Evolutionary conservation across 2,329 filamentous ascomycete species (phyloP), one percentile per base, ranked within the genome.

Genomic region (Alternaria metachromatica): DNA sequence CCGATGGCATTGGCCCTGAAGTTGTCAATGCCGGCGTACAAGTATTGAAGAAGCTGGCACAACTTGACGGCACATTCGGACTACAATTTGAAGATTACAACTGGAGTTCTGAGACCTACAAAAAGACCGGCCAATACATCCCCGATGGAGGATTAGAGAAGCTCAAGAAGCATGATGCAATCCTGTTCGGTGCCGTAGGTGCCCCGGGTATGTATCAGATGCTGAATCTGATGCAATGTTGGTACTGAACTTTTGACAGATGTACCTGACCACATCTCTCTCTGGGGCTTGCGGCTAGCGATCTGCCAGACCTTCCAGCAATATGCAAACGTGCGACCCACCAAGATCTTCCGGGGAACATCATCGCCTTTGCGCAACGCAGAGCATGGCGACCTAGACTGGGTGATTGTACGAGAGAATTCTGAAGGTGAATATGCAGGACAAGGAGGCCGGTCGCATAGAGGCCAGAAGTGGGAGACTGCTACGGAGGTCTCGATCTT

Each of bases 1-100:
- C 88, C 8, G 90, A 92, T 72, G 90, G 90, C 58, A 92, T 92
- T 64, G 90, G 90, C 2, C 85, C 85, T 1, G 90, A 92, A 76
- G 89, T 92, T 11, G 87, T 90, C 76, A 81, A 84, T 30, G 88
- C 88, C 2, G 89, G 88, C 3, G 86, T 91, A 9, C 81, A 85
- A 45, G 90, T 90, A 0, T 78, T 92, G 55, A 83, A 88, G 65
- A 83, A 84, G 13, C 76, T 90, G 1, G 80, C 83, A 5, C 74
- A 82, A 33, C 81, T 84, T 2, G 80, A 88, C 2, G 82, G 85
- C 43, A 84, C 85, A 0, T 92, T 92, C 76, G 72, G 81, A 13
- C 81, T 92, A 0, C 79, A 87, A 11, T 92, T 91, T 72, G 84
- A 84, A 45, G 81, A 88, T 67, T 90, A 87, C 70, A 88, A 90